A percentile compares a stretch with the other conserved stretches of the same genome.
phyloP scores from a whole-genome alignment of 306 rosid species.

The Biancaea sappan region DNA sequence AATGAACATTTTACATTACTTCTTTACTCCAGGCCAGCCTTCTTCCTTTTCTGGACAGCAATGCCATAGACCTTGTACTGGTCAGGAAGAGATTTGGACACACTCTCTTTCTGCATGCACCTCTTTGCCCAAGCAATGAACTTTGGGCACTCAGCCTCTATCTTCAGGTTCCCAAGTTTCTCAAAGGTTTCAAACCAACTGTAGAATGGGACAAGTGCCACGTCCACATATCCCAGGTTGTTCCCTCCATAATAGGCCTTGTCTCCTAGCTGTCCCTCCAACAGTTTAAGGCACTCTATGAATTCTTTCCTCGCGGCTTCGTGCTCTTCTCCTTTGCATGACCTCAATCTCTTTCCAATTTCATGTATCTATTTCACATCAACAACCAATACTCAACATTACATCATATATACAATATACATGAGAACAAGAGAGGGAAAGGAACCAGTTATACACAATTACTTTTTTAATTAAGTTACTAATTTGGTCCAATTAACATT shows the following conservation, averaged over 20 bases:
- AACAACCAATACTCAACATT: neutral
- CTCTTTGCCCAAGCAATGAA: conserved; percentile 49
- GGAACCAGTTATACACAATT: neutral
- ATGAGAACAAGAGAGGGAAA: neutral
- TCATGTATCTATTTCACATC: conserved; percentile 32
- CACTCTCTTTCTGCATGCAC: conserved; percentile 42
- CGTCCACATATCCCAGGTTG: conserved; percentile 43
- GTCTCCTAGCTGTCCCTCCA: conserved; percentile 40
- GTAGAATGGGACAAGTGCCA: conserved; percentile 42
- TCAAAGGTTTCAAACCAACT: conserved; percentile 41
- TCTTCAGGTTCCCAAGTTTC: conserved; percentile 24
- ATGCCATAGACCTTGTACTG: conserved; percentile 32
- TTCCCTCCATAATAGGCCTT: conserved; percentile 48
- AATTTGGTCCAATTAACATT: too few relatives aligned
- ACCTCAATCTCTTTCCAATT: conserved; percentile 18
- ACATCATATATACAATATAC: neutral
- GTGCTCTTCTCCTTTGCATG: conserved; percentile 46
- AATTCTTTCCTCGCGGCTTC: conserved; percentile 43
- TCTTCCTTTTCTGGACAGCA: neutral
- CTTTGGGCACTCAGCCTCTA: conserved; percentile 53
- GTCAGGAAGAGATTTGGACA: conserved; percentile 48
- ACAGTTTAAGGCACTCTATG: conserved; percentile 28
- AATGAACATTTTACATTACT: neutral
- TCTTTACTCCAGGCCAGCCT: conserved; percentile 6
- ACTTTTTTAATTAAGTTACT: too few relatives aligned